phyloP scores from a whole-genome alignment of 2,329 filamentous ascomycete species.

The Phyllachora maydis region DNA sequence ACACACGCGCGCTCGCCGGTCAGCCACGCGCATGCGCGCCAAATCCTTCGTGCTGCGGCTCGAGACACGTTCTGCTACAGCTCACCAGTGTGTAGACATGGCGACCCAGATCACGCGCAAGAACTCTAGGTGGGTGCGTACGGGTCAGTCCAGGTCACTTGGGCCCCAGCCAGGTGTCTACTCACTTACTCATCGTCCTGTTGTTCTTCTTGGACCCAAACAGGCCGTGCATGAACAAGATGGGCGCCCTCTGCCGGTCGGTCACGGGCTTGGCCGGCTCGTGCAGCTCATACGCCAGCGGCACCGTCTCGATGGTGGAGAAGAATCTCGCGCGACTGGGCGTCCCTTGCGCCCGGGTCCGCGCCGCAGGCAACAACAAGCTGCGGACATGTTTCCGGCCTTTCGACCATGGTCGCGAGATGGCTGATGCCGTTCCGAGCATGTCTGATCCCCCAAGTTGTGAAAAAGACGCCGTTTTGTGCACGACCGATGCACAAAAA shows the following conservation, averaged over 20 bases:
- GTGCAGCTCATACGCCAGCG: slow-evolving; percentile 46
- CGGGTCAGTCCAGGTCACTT: slow-evolving; percentile 1
- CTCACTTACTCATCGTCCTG: slow-evolving; percentile 81
- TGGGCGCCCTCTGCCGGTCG: slow-evolving; percentile 30
- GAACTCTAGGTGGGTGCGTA: slow-evolving; percentile 30
- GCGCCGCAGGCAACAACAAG: no score
- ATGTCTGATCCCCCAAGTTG: no score
- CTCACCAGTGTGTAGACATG: slow-evolving; percentile 65
- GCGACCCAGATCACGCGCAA: slow-evolving; percentile 63
- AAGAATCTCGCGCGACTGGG: no score
- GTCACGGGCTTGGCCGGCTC: slow-evolving; percentile 25
- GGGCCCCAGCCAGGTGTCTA: slow-evolving; percentile 3
- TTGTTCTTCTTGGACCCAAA: slow-evolving; percentile 96
- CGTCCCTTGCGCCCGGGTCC: no score
- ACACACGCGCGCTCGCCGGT: no score
- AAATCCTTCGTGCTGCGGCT: no score
- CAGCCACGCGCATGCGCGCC: no score
- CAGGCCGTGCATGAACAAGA: slow-evolving; percentile 78
- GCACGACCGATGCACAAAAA: no score
- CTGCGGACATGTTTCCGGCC: no score
- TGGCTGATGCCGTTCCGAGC: no score
- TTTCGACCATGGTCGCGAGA: no score
- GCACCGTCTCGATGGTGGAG: slow-evolving; percentile 10
- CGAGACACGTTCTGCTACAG: slow-evolving; percentile 2
- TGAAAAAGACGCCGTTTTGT: no score